Evolutionary conservation across 2,329 filamentous ascomycete species (phyloP), one percentile per base, ranked within the genome.

Genomic region (Ophiostoma piceae): DNA sequence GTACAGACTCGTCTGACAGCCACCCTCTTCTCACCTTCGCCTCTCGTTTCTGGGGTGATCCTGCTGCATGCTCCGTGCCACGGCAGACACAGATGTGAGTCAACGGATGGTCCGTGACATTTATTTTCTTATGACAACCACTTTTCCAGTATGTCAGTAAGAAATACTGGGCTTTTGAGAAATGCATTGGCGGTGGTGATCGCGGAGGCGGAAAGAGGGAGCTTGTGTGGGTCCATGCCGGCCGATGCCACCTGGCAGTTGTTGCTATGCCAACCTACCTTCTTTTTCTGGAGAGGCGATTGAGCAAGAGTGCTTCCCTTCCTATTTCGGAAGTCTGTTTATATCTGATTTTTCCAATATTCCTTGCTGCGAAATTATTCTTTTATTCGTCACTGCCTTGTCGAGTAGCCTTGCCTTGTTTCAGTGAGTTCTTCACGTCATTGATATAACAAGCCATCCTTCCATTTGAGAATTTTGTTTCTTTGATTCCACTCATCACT

Each of bases 261-360:
- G 72, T 72, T 73, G 72, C 72, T 62, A 19, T 12, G 70, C 69
- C 67, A 73, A 73, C 72, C 32, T 1, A 11, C 35, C 37, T 19
- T 47, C 7, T 19, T 7, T 16, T 47, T 8, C 19, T n/a, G 4
- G 2, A 47, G 43, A 22, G 51, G 51, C 51, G 12, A 26, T 26
- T 9, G 6, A 1, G 8, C 16, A 16, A n/a, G 51, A 66, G n/a
- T 37, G 26, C n/a, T 54, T 41, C 67, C 29, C 69, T 65, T 51
- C 68, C 65, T 43, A 7, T 66, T 66, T 43, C 22, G 65, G 65
- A 26, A 68, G 57, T 69, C 60, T 73, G 72, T 73, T 73, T 73
- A 72, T 67, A 67, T 47, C 64, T 22, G 26, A 54, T 9, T 41
- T 69, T 60, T 67, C 60, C 39, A 29, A 32, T 66, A 37, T n/a